Base-by-base conservation (phyloP, 805 yeast genomes). In the Lachancea fermentati region DNA sequence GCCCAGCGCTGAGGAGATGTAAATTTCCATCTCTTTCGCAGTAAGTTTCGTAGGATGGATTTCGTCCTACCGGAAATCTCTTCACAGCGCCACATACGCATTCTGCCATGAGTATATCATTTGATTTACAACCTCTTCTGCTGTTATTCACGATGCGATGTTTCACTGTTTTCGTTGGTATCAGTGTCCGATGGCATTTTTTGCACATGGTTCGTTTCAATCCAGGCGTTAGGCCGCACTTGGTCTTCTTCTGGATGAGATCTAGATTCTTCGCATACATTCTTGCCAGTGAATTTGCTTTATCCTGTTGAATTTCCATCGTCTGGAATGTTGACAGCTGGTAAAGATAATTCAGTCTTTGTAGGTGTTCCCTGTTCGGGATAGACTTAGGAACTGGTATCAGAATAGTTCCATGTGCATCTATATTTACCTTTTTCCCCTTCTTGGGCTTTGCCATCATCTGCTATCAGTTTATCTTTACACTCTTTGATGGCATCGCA, bases 141-240 rank as follows among this genome's bases (percentile, higher is more conserved):
- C 39, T 37, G 6, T 31, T 36, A 33, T 64, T 56, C 2, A 37
- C 28, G 19, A 34, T 29, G 14, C 19, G 22, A 25, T 68, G 48
- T 1, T 55, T 34, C 36, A 72, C 52, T 14, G 71, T 68, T 13
- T 66, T 37, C 0, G 79, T 81, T 0, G 81, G 77, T 1, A 76
- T 51, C 45, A 73, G 62, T 7, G 73, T 44, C 6, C 77, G 57
- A 33, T 72, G 62, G 58, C 96, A 87, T 28, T 62, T 63, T 50
- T 85, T 85, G 60, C 96, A 87, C 12, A 80, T 54, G 0, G 73
- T 68, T 48, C 95, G 67, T 58, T 87, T 87, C 8, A 86, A 47
- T 26, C 63, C 60, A 0, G 89, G 88, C 30, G 82, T 72, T 19
- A 82, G 55, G 45, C 81, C 74, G 15, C 80, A 55, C 13, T 84